Evolutionary conservation across 139 green algal species (phyloP), one percentile per base, ranked within the genome.

Genomic region (Chlamydomonas sp.): DNA sequence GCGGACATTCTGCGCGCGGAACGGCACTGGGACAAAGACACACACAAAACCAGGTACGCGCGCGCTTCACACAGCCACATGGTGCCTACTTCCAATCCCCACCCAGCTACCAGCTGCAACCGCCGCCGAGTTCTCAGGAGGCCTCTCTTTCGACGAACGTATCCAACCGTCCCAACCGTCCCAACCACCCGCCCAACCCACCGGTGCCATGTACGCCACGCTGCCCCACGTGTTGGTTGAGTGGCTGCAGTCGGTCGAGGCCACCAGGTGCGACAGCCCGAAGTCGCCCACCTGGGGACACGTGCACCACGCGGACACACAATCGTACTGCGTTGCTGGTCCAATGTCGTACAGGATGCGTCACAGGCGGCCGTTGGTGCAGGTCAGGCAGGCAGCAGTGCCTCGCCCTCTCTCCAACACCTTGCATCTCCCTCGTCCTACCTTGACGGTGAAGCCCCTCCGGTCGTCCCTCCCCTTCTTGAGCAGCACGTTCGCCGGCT

Each of bases 281-380:
- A 85, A 85, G 80, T 85, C 80, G 3, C 18, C 67, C 12, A 77
- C 80, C 80, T 85, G 80, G 6, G 16, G 5, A n/a, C 5, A 31
- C 0, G 16, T n/a, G 69, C 31, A 49, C 31, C 31, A 49, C 31
- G 31, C 31, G 31, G 31, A 49, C 31, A 49, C 31, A 49, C 31
- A 49, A 49, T 49, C 31, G 31, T 49, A 49, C 31, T 49, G 31
- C 31, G 0, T 0, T 49, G 31, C 31, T 49, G 31, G 31, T 49
- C 31, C 31, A 49, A 49, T 49, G 0, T 0, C 31, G 31, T 0
- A 8, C 0, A 76, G 69, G 5, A 0, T 5, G 5, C 0, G 69
- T 16, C 20, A 31, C 10, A 76, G 69, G 15, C 69, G 69, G 69
- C 14, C 5, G 69, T 8, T 16, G n/a, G 14, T 8, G 20, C 17